Evolutionary conservation across 345 rosid genomes (phyloP), one percentile per base, ranked within the genome.

Genomic region (Eucalyptus pauciflora): DNA sequence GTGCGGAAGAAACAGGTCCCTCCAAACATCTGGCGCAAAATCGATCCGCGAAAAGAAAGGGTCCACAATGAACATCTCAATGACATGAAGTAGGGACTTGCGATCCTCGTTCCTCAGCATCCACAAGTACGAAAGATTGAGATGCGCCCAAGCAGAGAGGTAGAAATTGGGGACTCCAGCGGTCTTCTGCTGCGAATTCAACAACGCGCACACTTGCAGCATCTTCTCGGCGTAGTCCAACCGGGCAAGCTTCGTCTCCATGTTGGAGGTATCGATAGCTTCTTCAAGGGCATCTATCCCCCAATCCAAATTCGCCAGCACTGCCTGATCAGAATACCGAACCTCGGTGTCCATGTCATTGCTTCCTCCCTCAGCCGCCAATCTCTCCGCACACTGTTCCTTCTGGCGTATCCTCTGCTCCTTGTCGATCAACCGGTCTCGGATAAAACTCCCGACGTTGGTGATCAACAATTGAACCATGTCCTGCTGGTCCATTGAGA

Each of bases 281-380:
- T 95, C 96, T 91, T 95, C 97, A 45, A 94, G 94, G 24, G 94
- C 95, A 86, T 95, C 97, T 46, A 94, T 95, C 33, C 96, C 97
- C 96, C 96, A 95, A 45, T 94, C 95, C 50, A 94, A 80, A 87
- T 94, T 94, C 24, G 96, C 96, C 25, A 94, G 86, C 14, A 94
- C 97, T 2, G 96, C 96, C 90, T 94, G 96, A 92, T 95, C 95
- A 5, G 97, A 93, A 89, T 94, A 95, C 33, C 94, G 89, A 62
- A 95, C 93, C 88, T 92, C 96, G 6, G 45, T 86, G 48, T 87
- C 94, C n/a, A 90, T 90, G 56, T 64, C 92, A 15, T 54, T 60
- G 89, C 89, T 90, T 17, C 92, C 95, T 87, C 94, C 95, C 86
- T 93, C 95, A 17, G 96, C 95, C 41, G 96, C 95, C 83, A 95